Percentiles rank a stretch among this genome's conserved stretches.
Evolutionary conservation across 2,329 filamentous ascomycete genomes (phyloP).

Genomic region (Alternaria infectoria): DNA sequence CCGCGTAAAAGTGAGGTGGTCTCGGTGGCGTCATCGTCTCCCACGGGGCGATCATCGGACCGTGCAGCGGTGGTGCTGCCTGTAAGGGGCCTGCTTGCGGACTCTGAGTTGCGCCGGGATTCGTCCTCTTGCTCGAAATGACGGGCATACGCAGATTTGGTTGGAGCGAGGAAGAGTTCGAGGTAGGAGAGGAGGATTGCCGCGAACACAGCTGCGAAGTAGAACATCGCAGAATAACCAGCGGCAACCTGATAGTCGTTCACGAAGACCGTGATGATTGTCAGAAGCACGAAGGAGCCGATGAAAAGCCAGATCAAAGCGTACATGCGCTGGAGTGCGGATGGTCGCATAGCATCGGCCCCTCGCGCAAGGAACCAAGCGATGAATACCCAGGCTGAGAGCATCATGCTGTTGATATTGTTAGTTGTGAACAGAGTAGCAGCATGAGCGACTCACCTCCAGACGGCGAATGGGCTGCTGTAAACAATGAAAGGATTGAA

Average conservation of each 20-base stretch:
- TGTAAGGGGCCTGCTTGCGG: conserved; percentile 44
- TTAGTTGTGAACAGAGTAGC: conserved; percentile 2
- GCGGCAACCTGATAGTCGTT: conserved; percentile 74
- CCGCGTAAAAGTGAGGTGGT: conserved; percentile 63
- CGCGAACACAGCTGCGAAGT: conserved; percentile 76
- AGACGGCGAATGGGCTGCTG: conserved; percentile 85
- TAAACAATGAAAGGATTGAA: conserved; percentile 91
- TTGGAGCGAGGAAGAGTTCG: conserved; percentile 76
- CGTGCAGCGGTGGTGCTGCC: conserved; percentile 39
- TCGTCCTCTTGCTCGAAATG: conserved; percentile 50
- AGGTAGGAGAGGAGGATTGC: conserved; percentile 76
- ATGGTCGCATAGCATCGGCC: conserved; percentile 80
- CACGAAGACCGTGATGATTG: conserved; percentile 76
- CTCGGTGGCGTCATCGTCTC: conserved; percentile 57
- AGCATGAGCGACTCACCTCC: conserved; percentile 55
- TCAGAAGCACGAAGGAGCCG: conserved; percentile 74
- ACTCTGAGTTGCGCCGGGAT: conserved; percentile 29
- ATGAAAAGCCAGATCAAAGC: conserved; percentile 83
- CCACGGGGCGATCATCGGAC: conserved; percentile 39
- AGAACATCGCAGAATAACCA: conserved; percentile 82
- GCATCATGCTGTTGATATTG: conserved; percentile 67
- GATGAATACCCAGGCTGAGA: conserved; percentile 78
- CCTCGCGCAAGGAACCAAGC: conserved; percentile 84
- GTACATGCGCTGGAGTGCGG: conserved; percentile 83
- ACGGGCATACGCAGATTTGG: conserved; percentile 73